Percentiles rank a stretch among this genome's conserved stretches.
phyloP scores from a whole-genome alignment of 306 rosid genomes.

The Argentina anserina region DNA sequence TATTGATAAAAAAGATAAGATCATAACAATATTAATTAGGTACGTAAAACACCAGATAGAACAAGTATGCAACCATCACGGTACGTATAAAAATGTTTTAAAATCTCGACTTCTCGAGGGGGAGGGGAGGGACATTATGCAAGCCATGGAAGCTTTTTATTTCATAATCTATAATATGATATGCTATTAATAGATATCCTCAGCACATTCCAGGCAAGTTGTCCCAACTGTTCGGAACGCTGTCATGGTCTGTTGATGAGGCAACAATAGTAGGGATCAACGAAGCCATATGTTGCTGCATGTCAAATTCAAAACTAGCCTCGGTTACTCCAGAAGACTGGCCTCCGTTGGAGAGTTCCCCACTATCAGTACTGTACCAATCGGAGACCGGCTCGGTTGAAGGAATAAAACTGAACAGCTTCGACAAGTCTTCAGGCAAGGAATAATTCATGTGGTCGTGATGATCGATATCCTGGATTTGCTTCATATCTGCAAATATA shows the following conservation, averaged over 20 bases:
- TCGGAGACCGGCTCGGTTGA: slow-evolving; percentile 42
- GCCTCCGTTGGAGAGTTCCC: slow-evolving; percentile 33
- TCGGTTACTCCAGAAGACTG: slow-evolving; percentile 46
- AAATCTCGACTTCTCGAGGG: background rate
- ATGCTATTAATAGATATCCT: slow-evolving; percentile 6
- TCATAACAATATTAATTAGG: no score
- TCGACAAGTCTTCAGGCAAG: slow-evolving; percentile 58
- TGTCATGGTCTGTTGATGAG: slow-evolving; percentile 4
- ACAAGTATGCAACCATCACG: no score
- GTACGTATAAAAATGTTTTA: no score
- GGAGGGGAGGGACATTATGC: background rate
- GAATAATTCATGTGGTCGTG: slow-evolving; percentile 30
- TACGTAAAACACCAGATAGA: no score
- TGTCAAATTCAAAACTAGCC: slow-evolving; percentile 46
- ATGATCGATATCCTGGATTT: slow-evolving; percentile 47
- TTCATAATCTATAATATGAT: background rate
- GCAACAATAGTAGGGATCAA: background rate
- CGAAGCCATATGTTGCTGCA: slow-evolving; percentile 28
- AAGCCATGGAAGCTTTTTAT: background rate
- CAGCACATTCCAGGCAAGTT: slow-evolving; percentile 56
- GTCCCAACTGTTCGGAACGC: background rate
- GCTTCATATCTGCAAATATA: slow-evolving; percentile 37
- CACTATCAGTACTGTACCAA: slow-evolving; percentile 39
- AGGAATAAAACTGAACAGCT: slow-evolving; percentile 51
- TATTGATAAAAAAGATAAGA: no score